Evolutionary conservation across 2,329 filamentous ascomycete species (phyloP).

Genomic region (Nemania abortiva): DNA sequence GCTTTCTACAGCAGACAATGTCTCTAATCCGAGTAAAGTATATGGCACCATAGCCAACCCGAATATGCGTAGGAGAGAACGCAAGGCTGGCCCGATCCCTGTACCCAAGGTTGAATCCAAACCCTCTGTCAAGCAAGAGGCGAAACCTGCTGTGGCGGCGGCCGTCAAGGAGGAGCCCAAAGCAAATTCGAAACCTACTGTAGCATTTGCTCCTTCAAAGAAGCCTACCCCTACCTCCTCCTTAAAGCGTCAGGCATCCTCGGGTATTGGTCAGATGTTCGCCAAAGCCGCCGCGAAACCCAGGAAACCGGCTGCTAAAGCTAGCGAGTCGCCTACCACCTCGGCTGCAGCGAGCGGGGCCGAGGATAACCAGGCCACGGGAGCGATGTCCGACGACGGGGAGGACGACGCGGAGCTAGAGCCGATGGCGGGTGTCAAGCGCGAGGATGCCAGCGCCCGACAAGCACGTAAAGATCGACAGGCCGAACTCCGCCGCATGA

Average conservation of each 20-base stretch:
- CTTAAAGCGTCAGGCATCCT: constrained; percentile 63
- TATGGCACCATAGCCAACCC: constrained; percentile 83
- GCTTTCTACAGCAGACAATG: constrained; percentile 68
- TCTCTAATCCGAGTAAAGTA: constrained; percentile 66
- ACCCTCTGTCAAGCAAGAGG: constrained; percentile 52
- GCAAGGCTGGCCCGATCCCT: constrained; percentile 51
- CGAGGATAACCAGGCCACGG: constrained; percentile 39
- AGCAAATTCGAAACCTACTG: constrained; percentile 46
- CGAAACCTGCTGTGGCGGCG: constrained; percentile 46
- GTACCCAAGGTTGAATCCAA: constrained; percentile 47
- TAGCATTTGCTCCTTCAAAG: constrained; percentile 55
- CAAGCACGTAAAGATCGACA: constrained; percentile 48
- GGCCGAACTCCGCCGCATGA: constrained; percentile 51
- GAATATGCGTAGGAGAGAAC: constrained; percentile 67
- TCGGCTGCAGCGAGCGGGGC: constrained; percentile 35
- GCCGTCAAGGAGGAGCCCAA: constrained; percentile 56
- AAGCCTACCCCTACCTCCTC: constrained; percentile 51
- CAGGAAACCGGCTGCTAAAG: constrained; percentile 47
- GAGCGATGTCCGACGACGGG: constrained; percentile 51
- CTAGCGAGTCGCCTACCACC: constrained; percentile 32
- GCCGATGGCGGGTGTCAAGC: constrained; percentile 43
- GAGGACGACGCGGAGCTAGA: constrained; percentile 50
- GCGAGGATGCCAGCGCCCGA: constrained; percentile 42
- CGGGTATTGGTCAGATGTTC: constrained; percentile 53
- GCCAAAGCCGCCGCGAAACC: constrained; percentile 51